phyloP scores from a whole-genome alignment of 768 basidiomycete species.

The Termitomyces sp. region DNA sequence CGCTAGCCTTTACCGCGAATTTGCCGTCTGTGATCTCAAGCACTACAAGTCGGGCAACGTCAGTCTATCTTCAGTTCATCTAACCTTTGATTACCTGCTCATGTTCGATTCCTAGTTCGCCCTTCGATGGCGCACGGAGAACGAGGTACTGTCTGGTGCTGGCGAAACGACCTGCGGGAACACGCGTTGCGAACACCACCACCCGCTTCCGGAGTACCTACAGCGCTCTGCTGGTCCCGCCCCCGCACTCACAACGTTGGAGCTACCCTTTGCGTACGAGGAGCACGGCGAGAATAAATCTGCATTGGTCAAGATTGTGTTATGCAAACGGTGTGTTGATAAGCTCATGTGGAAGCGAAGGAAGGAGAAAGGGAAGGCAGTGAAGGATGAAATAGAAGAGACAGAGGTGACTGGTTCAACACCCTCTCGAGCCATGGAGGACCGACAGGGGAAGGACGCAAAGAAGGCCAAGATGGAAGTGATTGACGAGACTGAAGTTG shows the following conservation, averaged over 20 bases:
- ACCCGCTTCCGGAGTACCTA: slow-evolving; percentile 20
- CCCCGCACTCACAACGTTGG: slow-evolving; percentile 64
- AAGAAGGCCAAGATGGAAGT: neutral
- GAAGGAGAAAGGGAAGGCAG: slow-evolving; percentile 49
- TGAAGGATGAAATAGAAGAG: slow-evolving; percentile 12
- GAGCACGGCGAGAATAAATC: slow-evolving; percentile 75
- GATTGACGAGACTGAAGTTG: neutral
- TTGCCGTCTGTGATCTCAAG: slow-evolving; percentile 88
- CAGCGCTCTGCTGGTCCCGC: slow-evolving; percentile 16
- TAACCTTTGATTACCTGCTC: neutral
- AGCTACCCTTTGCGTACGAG: slow-evolving; percentile 86
- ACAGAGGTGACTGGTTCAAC: neutral
- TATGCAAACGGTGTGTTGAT: slow-evolving; percentile 74
- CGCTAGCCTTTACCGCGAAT: slow-evolving; percentile 84
- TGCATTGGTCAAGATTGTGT: slow-evolving; percentile 87
- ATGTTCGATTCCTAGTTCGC: slow-evolving; percentile 54
- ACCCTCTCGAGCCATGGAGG: neutral
- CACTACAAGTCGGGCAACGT: slow-evolving; percentile 94
- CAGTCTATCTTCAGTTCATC: slow-evolving; percentile 19
- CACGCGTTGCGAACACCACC: slow-evolving; percentile 74
- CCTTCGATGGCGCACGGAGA: slow-evolving; percentile 90
- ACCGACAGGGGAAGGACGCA: neutral
- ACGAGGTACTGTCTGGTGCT: slow-evolving; percentile 80
- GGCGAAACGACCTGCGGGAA: slow-evolving; percentile 91
- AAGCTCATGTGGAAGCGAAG: slow-evolving; percentile 87